Conservation (phyloP, 768 basidiomycete genomes). For the Tricholoma sp. region DNA sequence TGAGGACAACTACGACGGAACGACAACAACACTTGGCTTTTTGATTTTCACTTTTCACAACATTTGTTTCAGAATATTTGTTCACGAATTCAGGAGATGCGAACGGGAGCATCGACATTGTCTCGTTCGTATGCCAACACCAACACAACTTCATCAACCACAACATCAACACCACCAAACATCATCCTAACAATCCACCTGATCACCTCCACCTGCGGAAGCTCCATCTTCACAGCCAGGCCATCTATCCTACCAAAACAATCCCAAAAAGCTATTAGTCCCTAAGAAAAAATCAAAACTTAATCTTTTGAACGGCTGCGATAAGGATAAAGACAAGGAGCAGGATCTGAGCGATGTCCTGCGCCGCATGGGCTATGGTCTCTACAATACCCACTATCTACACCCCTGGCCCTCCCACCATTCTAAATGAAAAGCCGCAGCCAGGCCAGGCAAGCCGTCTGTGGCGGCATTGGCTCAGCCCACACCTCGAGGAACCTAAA, state of each 20-base stretch:
- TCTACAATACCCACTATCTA: too few species aligned
- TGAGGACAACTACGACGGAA: too few species aligned
- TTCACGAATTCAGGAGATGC: slow-evolving; percentile 7
- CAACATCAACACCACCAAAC: slow-evolving; percentile 22
- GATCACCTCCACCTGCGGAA: slow-evolving; percentile 48
- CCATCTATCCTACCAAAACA: slow-evolving; percentile 25
- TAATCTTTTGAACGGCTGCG: slow-evolving; percentile 26
- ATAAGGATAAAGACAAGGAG: slow-evolving; percentile 25
- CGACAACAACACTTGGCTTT: too few species aligned
- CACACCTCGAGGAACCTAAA: too few species aligned
- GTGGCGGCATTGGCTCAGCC: too few species aligned
- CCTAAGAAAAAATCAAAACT: slow-evolving; percentile 69
- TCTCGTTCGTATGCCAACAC: slow-evolving; percentile 16
- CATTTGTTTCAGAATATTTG: slow-evolving; percentile 9
- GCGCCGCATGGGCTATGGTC: slow-evolving; percentile 47
- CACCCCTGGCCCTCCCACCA: too few species aligned
- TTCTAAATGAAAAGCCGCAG: too few species aligned
- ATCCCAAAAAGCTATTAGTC: slow-evolving; percentile 48
- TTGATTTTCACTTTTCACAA: neutral
- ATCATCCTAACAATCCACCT: slow-evolving; percentile 64
- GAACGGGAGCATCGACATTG: slow-evolving; percentile 10
- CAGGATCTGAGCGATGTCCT: slow-evolving; percentile 60
- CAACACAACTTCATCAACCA: slow-evolving; percentile 14
- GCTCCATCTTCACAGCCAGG: slow-evolving; percentile 2
- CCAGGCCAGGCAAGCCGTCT: too few species aligned